A percentile compares a stretch with the other conserved stretches of the same genome.
These are phyloP conservation scores for Sporobolus alterniflorus DNA, from an alignment of 202 grass and related monocot species.

Conservation along the genomic window DNA sequence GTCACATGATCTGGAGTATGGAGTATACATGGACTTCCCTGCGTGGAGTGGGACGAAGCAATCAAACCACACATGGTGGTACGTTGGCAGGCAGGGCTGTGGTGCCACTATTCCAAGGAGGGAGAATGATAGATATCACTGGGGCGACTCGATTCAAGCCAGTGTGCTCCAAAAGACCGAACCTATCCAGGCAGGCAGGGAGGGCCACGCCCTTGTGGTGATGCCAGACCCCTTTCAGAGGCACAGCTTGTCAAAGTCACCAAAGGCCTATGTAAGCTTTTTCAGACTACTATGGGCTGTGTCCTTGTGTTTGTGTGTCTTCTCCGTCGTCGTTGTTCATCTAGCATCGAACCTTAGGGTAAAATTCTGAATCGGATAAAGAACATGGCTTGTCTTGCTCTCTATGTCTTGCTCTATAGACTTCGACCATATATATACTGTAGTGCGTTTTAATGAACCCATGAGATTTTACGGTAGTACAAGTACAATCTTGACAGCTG, in stretches of 20 bases:
- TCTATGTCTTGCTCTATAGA: background rate
- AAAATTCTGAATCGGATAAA: background rate
- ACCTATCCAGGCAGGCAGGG: slow-evolving; percentile 21
- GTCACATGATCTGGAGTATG: background rate
- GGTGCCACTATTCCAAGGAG: slow-evolving; percentile 31
- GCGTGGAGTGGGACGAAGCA: background rate
- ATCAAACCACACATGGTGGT: slow-evolving; percentile 30
- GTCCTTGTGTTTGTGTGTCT: slow-evolving; percentile 50
- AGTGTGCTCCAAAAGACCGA: slow-evolving; percentile 46
- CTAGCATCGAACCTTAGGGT: background rate
- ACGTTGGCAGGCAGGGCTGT: slow-evolving; percentile 24
- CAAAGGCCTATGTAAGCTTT: slow-evolving; percentile 45
- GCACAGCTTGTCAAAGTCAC: slow-evolving; percentile 56
- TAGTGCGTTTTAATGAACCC: background rate
- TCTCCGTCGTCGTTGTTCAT: slow-evolving; percentile 6
- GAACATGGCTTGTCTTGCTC: background rate
- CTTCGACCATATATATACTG: background rate
- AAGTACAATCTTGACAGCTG: background rate
- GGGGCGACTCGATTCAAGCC: slow-evolving; percentile 32
- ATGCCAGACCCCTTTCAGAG: slow-evolving; percentile 55
- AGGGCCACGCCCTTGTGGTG: slow-evolving; percentile 39
- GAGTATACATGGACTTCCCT: background rate
- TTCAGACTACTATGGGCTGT: too few relatives aligned
- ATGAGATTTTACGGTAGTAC: slow-evolving; percentile 22
- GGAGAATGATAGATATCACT: slow-evolving; percentile 51